phyloP scores from a whole-genome alignment of 257 asterid genomes.

The Phtheirospermum japonicum region DNA sequence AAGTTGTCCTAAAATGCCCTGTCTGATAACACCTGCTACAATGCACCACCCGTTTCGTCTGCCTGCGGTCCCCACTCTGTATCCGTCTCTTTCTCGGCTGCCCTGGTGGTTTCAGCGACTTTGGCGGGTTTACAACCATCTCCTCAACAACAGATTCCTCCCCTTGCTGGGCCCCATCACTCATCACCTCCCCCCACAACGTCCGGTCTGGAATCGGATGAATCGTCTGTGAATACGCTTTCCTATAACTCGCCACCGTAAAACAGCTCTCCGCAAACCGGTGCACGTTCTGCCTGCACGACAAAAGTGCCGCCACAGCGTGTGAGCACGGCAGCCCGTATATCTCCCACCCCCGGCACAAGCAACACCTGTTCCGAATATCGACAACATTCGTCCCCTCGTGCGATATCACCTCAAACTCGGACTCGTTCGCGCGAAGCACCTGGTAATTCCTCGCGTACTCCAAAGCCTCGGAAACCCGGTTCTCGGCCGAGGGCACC shows the following conservation, averaged over 20 bases:
- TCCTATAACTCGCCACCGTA: conserved; percentile 55
- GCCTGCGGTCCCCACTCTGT: conserved; percentile 38
- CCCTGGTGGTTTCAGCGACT: conserved; percentile 44
- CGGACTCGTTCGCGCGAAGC: conserved; percentile 52
- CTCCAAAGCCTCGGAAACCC: conserved; percentile 58
- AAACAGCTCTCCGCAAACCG: conserved; percentile 67
- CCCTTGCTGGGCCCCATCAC: conserved; percentile 24
- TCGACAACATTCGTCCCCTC: conserved; percentile 54
- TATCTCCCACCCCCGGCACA: conserved; percentile 63
- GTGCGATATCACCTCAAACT: conserved; percentile 61
- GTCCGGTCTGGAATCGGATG: conserved; percentile 72
- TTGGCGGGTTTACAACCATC: conserved; percentile 61
- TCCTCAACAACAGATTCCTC: conserved; percentile 15
- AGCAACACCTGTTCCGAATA: conserved; percentile 47
- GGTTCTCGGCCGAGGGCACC: conserved; percentile 62
- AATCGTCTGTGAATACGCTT: conserved; percentile 62
- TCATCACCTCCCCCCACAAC: conserved; percentile 45
- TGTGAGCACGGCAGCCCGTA: conserved; percentile 67
- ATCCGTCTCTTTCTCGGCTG: conserved; percentile 50
- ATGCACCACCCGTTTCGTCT: conserved; percentile 54
- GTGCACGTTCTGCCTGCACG: conserved; percentile 70
- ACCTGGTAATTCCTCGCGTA: conserved; percentile 51
- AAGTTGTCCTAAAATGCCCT: conserved; percentile 79
- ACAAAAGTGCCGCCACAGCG: conserved; percentile 65
- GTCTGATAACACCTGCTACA: conserved; percentile 81